A percentile compares a stretch with the other conserved stretches of the same genome.
Conservation (phyloP, 192 early-diverging fungal genomes). For the Coemansia sp. region DNA sequence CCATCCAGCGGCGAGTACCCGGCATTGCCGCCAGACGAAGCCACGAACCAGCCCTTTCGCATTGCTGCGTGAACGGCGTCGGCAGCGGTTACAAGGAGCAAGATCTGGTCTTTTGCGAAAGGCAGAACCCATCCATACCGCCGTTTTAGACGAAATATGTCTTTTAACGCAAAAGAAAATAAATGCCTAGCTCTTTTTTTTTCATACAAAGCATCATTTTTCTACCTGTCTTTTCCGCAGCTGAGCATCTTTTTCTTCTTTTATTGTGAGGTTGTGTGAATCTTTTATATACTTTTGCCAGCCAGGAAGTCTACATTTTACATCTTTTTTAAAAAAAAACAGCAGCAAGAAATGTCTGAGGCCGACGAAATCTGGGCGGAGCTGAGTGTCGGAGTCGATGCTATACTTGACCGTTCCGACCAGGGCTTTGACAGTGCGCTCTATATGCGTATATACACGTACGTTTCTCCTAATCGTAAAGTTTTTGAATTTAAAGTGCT, state of each 20-base stretch:
- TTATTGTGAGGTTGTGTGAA: neutral
- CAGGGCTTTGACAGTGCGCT: conserved; percentile 69
- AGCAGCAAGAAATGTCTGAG: conserved; percentile 15
- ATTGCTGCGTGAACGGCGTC: neutral
- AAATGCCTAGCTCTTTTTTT: neutral
- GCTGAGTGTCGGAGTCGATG: conserved; percentile 73
- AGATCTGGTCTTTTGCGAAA: neutral
- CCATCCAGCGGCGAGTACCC: neutral
- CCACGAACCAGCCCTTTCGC: neutral
- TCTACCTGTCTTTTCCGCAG: conserved; percentile 2
- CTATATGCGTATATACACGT: conserved; percentile 76
- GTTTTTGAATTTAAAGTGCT: neutral
- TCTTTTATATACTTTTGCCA: too few species aligned
- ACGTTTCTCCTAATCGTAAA: conserved; percentile 35
- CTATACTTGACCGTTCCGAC: conserved; percentile 73
- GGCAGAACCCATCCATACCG: neutral
- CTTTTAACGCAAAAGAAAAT: neutral
- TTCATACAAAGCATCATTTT: neutral
- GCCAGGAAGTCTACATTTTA: neutral
- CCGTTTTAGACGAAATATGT: neutral
- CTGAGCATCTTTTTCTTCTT: conserved; percentile 4
- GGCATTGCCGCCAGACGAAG: neutral
- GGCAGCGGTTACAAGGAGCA: neutral
- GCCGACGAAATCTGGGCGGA: conserved; percentile 67
- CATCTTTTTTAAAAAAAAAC: neutral